Percentiles rank a stretch among this genome's conserved stretches.
Conservation (phyloP, 148 eudicot genomes). For the Arctostaphylos glauca region DNA sequence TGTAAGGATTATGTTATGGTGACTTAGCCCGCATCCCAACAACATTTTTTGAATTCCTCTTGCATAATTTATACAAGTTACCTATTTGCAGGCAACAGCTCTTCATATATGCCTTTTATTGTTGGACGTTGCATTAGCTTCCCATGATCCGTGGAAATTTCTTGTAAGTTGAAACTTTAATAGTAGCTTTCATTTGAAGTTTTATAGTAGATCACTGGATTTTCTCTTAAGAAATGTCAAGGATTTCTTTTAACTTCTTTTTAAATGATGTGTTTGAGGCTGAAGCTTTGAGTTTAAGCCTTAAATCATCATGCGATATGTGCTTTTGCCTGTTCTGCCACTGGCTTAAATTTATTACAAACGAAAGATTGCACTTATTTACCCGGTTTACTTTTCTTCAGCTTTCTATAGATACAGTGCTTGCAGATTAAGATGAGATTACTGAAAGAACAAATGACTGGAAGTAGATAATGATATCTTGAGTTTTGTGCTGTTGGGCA, state of each 20-base stretch:
- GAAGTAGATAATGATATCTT: background rate
- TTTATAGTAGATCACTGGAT: background rate
- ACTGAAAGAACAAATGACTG: background rate
- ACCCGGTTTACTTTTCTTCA: background rate
- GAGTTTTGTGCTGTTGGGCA: background rate
- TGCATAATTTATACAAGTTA: constrained; percentile 4
- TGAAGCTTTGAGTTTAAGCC: background rate
- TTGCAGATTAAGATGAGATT: background rate
- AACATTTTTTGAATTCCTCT: constrained; percentile 1
- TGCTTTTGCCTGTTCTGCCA: background rate
- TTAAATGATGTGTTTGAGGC: background rate
- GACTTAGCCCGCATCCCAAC: background rate
- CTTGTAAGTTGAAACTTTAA: constrained; percentile 47
- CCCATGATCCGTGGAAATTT: constrained; percentile 62
- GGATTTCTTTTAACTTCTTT: background rate
- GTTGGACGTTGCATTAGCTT: constrained; percentile 73
- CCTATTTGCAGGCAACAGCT: constrained; percentile 61
- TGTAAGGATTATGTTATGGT: background rate
- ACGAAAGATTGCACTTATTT: background rate
- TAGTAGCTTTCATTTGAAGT: background rate
- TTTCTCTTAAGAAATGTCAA: background rate
- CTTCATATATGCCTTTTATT: constrained; percentile 78
- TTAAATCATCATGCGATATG: background rate
- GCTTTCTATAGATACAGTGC: background rate
- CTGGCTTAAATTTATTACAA: background rate